Conservation (phyloP, 441 rosid species). For the Syzygium syzygioides region DNA sequence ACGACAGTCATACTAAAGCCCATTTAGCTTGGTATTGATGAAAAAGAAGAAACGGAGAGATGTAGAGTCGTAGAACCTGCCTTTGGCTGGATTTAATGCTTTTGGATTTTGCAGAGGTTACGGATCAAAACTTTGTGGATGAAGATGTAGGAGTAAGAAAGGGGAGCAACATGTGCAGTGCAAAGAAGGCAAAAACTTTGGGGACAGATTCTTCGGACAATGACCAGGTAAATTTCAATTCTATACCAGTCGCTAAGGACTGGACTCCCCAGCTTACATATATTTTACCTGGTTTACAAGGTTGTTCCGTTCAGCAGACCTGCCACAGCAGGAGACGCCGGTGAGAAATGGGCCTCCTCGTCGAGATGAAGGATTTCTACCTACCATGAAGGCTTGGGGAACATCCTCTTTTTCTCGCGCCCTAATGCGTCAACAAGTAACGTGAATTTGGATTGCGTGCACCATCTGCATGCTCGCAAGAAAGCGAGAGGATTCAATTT, state of each 20-base stretch:
- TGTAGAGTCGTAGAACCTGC: neutral
- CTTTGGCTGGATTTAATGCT: neutral
- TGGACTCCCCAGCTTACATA: neutral
- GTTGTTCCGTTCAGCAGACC: neutral
- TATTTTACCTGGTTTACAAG: neutral
- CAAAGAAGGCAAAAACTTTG: constrained; percentile 25
- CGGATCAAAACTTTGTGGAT: constrained; percentile 39
- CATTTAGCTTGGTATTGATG: neutral
- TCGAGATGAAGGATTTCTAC: neutral
- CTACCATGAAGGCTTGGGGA: neutral
- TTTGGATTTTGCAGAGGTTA: constrained; percentile 25
- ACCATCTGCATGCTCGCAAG: neutral
- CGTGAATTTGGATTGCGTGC: neutral
- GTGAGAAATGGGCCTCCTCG: neutral
- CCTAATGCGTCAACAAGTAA: neutral
- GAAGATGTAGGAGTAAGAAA: constrained; percentile 22
- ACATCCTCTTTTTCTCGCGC: neutral
- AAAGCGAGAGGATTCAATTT: neutral
- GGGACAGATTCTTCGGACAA: neutral
- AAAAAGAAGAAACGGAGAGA: neutral
- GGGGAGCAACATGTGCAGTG: constrained; percentile 12
- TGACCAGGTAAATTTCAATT: constrained; percentile 25
- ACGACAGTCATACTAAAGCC: neutral
- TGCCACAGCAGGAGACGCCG: neutral
- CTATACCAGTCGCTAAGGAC: neutral